A percentile compares a stretch with the other conserved stretches of the same genome.
Evolutionary conservation across 129 eudicot species (phyloP).

Genomic region (Flaveria brownii): DNA sequence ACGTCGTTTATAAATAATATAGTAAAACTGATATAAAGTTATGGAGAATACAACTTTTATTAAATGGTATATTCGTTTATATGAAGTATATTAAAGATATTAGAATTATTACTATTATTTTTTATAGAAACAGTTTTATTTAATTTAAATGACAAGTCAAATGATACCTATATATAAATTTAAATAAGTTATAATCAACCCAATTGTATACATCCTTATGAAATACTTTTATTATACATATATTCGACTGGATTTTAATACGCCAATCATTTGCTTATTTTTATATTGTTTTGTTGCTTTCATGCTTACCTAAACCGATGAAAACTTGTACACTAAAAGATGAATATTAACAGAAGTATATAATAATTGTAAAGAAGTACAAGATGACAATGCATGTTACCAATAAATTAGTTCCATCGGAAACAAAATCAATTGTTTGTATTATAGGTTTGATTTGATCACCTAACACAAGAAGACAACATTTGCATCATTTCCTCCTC

Average conservation of each 20-base stretch:
- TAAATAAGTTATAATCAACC: too few relatives aligned
- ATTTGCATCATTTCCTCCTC: not conserved
- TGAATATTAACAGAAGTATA: not conserved
- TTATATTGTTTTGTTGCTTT: not conserved
- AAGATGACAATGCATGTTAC: slow-evolving; percentile 2
- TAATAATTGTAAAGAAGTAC: not conserved
- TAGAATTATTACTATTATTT: too few relatives aligned
- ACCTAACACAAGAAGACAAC: not conserved
- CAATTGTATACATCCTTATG: too few relatives aligned
- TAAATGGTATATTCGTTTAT: too few relatives aligned
- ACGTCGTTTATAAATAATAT: too few relatives aligned
- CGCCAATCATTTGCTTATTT: not conserved
- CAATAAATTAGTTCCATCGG: not conserved
- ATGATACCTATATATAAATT: too few relatives aligned
- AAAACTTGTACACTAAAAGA: slow-evolving; percentile 12
- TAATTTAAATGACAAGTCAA: too few relatives aligned
- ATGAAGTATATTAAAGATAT: too few relatives aligned
- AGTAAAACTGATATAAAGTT: too few relatives aligned
- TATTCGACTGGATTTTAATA: not conserved
- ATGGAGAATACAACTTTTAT: too few relatives aligned
- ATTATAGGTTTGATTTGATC: slow-evolving; percentile 7
- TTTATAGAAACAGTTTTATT: too few relatives aligned
- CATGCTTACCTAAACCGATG: slow-evolving; percentile 1
- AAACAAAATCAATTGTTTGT: not conserved
- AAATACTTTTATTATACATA: too few relatives aligned